Conservation (phyloP, 768 basidiomycete species). For the Kwoniella dendrophila region DNA sequence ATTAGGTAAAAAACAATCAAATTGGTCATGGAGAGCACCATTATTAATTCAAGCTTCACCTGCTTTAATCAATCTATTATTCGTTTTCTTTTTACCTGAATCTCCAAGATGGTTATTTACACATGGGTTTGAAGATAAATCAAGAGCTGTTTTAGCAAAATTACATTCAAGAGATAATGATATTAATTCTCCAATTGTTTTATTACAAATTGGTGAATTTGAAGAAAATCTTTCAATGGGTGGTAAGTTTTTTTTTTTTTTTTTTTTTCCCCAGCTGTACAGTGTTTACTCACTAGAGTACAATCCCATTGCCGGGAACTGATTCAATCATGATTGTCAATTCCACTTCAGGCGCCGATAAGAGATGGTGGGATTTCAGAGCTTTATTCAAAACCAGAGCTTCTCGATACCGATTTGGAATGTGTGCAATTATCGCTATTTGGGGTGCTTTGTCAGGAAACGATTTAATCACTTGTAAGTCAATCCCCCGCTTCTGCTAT, state of each 20-base stretch:
- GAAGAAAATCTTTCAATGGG: constrained; percentile 53
- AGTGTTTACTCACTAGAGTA: too few relatives aligned
- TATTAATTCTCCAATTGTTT: constrained; percentile 61
- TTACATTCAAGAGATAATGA: constrained; percentile 62
- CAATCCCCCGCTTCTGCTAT: background rate
- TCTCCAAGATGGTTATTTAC: constrained; percentile 62
- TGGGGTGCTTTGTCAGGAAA: constrained; percentile 59
- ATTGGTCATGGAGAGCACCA: constrained; percentile 57
- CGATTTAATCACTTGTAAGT: constrained; percentile 59
- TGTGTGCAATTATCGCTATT: constrained; percentile 64
- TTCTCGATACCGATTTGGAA: constrained; percentile 61
- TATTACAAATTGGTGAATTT: constrained; percentile 63
- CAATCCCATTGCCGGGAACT: too few relatives aligned
- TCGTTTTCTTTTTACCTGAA: constrained; percentile 62
- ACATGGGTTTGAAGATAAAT: constrained; percentile 59
- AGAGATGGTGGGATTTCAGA: constrained; percentile 64
- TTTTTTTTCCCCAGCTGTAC: too few relatives aligned
- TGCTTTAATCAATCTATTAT: constrained; percentile 60
- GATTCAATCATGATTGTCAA: constrained; percentile 41
- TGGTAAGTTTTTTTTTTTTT: too few relatives aligned
- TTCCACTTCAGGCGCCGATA: constrained; percentile 58
- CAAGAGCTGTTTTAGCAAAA: constrained; percentile 60
- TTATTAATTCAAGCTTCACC: constrained; percentile 62
- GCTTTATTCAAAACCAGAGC: constrained; percentile 61
- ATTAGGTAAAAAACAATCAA: constrained; percentile 6